Evolutionary conservation across 2,329 filamentous ascomycete species (phyloP), one percentile per base, ranked within the genome.

Genomic region (Teratosphaeria destructans): DNA sequence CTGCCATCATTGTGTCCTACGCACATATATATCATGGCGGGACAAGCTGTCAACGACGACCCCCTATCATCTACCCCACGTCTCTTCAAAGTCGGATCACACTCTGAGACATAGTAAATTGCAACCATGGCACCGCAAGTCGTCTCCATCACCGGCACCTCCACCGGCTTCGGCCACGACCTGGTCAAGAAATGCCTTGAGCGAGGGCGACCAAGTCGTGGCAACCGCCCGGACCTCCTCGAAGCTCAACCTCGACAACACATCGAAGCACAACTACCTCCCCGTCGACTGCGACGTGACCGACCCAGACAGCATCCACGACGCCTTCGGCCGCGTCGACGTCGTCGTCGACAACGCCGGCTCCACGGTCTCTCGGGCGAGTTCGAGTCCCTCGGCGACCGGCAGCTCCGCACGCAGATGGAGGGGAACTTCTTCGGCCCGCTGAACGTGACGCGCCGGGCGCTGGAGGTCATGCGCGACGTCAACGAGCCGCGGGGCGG

Each of bases 361-460:
- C 2, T 85, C 83, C 60, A 83, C 60, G 79, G 80, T n/a, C 71
- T 82, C 1, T 67, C 71, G 5, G 80, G 79, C 12, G 76, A 79
- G 1, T 78, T 84, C 55, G 83, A 86, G 65, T 78, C 79, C 6
- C 68, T 81, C 2, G 72, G 73, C 0, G 75, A 82, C 1, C 67
- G 74, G 2, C 75, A 82, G 34, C 78, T 81, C 52, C 74, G 78
- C 1, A 75, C 69, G 2, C 79, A 85, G 65, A 78, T 85, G 70
- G 80, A 86, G 56, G 77, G 82, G 61, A 85, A 86, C 65, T 81
- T 85, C 66, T 83, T 82, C 59, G 83, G 83, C 3, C 70, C 83
- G 0, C 68, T 85, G 4, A 75, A 80, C 53, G 78, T 84, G 0
- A 84, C 81, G 5, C 72, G 75, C 53, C 73, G 71, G 62, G 76